Conservation (phyloP, 2,329 filamentous ascomycete species). For the Talaromyces sp. region DNA sequence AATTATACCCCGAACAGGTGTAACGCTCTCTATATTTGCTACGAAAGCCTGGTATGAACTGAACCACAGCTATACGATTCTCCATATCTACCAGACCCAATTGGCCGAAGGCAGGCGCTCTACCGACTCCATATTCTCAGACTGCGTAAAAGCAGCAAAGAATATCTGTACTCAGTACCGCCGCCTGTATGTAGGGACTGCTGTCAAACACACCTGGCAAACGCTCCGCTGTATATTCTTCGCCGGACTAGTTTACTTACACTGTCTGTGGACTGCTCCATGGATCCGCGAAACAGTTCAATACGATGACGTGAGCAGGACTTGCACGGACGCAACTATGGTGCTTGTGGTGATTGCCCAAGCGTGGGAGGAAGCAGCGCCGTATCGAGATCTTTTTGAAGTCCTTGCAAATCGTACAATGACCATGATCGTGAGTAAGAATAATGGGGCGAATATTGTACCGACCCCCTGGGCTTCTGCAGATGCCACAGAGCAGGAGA, state of each 20-base stretch:
- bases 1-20: background rate
- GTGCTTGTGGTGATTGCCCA: conserved; percentile 28
- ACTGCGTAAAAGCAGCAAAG: conserved; percentile 15
- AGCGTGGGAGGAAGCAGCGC: conserved; percentile 23
- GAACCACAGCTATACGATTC: conserved; percentile 35
- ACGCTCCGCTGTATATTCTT: conserved; percentile 19
- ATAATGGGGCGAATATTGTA: background rate
- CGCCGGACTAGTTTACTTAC: conserved; percentile 23
- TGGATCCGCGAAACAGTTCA: conserved; percentile 11
- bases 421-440: background rate
- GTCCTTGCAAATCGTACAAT: conserved; percentile 14
- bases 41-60: conserved; percentile 36
- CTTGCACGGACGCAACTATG: conserved; percentile 26
- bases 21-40: conserved; percentile 23
- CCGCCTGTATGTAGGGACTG: conserved; percentile 14
- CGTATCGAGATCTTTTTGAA: conserved; percentile 32
- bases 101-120: background rate
- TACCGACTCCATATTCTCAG: conserved; percentile 13
- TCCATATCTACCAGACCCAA: conserved; percentile 28
- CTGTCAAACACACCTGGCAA: conserved; percentile 18
- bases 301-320: conserved; percentile 18
- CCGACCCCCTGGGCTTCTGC: background rate
- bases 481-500: background rate
- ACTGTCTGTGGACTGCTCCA: conserved; percentile 30
- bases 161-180: conserved; percentile 6